phyloP scores from a whole-genome alignment of 257 asterid genomes.

The Capsicum baccatum region DNA sequence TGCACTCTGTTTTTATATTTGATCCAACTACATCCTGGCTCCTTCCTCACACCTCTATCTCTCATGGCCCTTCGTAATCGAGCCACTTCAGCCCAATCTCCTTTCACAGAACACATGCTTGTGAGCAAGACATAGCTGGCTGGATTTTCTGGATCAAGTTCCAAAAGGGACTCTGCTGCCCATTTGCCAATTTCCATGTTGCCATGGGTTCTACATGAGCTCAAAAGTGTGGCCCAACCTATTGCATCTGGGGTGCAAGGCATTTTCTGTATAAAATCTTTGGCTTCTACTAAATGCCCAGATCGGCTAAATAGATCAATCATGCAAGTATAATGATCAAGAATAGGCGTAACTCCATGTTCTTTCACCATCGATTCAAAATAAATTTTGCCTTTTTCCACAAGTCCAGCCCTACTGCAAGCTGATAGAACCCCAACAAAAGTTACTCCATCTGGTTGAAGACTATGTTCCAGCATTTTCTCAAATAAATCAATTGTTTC shows the following conservation, averaged over 20 bases:
- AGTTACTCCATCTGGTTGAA: conserved; percentile 75
- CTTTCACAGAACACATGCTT: conserved; percentile 48
- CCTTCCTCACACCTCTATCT: conserved; percentile 49
- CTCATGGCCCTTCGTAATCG: conserved; percentile 54
- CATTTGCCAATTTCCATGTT: conserved; percentile 51
- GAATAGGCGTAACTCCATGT: conserved; percentile 58
- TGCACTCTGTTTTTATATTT: conserved; percentile 53
- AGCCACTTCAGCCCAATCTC: conserved; percentile 56
- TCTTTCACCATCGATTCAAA: conserved; percentile 67
- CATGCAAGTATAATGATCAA: conserved; percentile 60
- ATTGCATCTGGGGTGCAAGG: conserved; percentile 58
- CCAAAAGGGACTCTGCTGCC: conserved; percentile 53
- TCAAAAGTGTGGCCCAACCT: conserved; percentile 54
- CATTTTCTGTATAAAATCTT: conserved; percentile 71
- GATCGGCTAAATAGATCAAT: conserved; percentile 82
- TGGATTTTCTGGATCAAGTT: conserved; percentile 50
- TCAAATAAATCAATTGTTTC: conserved; percentile 76
- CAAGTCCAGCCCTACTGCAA: conserved; percentile 87
- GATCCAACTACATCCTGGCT: conserved; percentile 59
- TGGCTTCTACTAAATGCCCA: conserved; percentile 80
- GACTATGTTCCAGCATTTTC: conserved; percentile 68
- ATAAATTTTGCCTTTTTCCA: conserved; percentile 66
- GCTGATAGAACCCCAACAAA: conserved; percentile 87
- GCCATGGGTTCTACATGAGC: conserved; percentile 52
- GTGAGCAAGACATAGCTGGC: conserved; percentile 52